phyloP scores from a whole-genome alignment of 257 asterid genomes.

The Gentiana straminea region DNA sequence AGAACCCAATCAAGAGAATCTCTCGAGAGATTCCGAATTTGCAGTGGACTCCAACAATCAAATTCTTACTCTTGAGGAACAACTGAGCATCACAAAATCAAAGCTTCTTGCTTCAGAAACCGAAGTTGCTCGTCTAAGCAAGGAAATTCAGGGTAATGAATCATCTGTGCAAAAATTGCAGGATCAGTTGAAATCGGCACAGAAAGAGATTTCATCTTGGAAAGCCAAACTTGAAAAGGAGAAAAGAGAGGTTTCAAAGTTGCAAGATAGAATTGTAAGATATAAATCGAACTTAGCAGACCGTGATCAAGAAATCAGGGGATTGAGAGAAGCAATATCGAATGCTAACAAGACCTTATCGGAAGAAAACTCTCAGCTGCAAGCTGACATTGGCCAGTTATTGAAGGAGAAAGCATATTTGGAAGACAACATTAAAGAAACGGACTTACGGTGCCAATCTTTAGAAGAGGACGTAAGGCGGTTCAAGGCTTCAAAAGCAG shows the following conservation, averaged over 20 bases:
- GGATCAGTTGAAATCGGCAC: conserved; percentile 49
- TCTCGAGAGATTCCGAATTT: conserved; percentile 14
- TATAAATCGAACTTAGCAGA: conserved; percentile 61
- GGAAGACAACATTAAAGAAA: conserved; percentile 58
- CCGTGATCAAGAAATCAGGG: conserved; percentile 80
- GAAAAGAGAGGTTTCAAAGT: conserved; percentile 53
- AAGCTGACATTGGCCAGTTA: conserved; percentile 41
- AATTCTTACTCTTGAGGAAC: conserved; percentile 36
- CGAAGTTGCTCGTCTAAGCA: conserved; percentile 35
- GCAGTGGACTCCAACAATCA: conserved; percentile 18
- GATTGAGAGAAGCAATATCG: conserved; percentile 51
- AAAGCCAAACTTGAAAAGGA: conserved; percentile 51
- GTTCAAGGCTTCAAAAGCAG: conserved; percentile 39
- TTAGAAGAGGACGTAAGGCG: conserved; percentile 66
- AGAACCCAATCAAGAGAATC: conserved; percentile 1
- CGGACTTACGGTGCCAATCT: conserved; percentile 61
- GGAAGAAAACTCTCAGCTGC: conserved; percentile 64
- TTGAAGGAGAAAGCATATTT: conserved; percentile 46
- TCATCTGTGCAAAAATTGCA: conserved; percentile 27
- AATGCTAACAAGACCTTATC: conserved; percentile 75
- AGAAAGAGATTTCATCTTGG: conserved; percentile 43
- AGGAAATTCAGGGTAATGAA: conserved; percentile 37
- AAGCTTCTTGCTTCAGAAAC: conserved; percentile 48
- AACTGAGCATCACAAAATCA: conserved; percentile 27
- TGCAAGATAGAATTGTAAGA: conserved; percentile 62